A percentile compares a stretch with the other conserved stretches of the same genome.
Evolutionary conservation across 106 monocot genomes (phyloP).

Genomic region (Acanthochlamys bracteata): DNA sequence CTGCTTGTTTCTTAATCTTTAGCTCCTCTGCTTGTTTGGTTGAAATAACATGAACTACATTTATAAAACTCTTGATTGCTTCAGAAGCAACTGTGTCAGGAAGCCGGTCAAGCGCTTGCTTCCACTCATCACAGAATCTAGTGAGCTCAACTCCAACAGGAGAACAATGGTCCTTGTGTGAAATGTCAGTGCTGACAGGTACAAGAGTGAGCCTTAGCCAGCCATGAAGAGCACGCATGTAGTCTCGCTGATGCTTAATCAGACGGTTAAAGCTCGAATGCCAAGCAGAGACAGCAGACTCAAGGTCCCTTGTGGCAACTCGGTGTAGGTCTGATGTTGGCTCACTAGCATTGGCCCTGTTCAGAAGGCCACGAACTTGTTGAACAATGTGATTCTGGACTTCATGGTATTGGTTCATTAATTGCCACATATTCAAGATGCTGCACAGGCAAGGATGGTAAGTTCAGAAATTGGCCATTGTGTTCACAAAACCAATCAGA

Average conservation of each 20-base stretch:
- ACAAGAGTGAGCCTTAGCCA: conserved; percentile 81
- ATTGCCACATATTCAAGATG: conserved; percentile 77
- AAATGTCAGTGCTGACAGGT: conserved; percentile 25
- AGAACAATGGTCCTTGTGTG: conserved; percentile 46
- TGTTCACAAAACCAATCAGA: too few species aligned
- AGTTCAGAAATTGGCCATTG: too few species aligned
- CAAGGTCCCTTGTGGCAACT: conserved; percentile 76
- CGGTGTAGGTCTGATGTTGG: conserved; percentile 75
- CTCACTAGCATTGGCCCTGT: conserved; percentile 26
- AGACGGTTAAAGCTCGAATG: conserved; percentile 79
- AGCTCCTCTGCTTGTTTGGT: conserved; percentile 75
- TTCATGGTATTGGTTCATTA: conserved; percentile 80
- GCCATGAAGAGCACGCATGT: conserved; percentile 47
- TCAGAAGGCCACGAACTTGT: conserved; percentile 81
- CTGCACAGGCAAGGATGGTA: conserved; percentile 22
- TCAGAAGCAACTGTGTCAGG: conserved; percentile 86
- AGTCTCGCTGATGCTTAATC: conserved; percentile 73
- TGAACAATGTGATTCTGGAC: conserved; percentile 75
- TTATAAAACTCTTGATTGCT: conserved; percentile 77
- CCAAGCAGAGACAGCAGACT: conserved; percentile 65
- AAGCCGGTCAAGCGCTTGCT: conserved; percentile 78
- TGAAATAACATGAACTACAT: conserved; percentile 67
- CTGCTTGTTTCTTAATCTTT: conserved; percentile 60
- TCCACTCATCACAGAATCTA: conserved; percentile 90
- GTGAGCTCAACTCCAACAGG: conserved; percentile 49